Evolutionary conservation across 2,329 filamentous ascomycete species (phyloP), one percentile per base, ranked within the genome.

Genomic region (Helotiales sp.): DNA sequence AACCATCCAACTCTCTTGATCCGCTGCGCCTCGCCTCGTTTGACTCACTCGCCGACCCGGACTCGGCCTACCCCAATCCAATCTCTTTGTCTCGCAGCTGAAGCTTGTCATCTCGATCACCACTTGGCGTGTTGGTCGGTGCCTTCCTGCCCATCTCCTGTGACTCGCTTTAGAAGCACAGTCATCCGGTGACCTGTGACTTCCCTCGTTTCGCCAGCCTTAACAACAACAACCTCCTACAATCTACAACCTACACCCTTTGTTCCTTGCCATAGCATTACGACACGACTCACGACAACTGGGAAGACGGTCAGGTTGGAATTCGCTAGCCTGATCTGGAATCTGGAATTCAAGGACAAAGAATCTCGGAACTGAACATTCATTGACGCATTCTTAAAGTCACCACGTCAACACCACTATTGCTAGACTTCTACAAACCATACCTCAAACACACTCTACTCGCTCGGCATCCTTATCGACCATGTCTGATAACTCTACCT

Each of bases 101-200:
- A 38, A 19, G 44, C 52, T 51, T 52, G 49, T 59, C 58, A 57
- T 51, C 51, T 36, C 29, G 36, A 54, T 47, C 56, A 65, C 61
- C 63, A 65, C 63, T 65, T 65, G 30, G 58, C 27, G 63, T 65
- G 63, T 56, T 65, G 61, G 57, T 61, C 54, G 27, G 58, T 38
- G 42, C 57, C 55, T 61, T 59, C 56, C 58, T 53, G 24, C 52
- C 29, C 49, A 38, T 33, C 17, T 36, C 52, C 46, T 57, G 58
- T 60, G 58, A 60, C 58, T 60, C 58, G 54, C 47, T 27, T 33
- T 8, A 4, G 15, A 52, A 34, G 15, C 22, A 59, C 59, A 65
- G 64, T 65, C 64, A 66, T 59, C 57, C 62, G 62, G 62, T 54
- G 42, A 59, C 57, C 50, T 61, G 59, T 54, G 40, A 65, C 63